Percentiles rank a stretch among this genome's conserved stretches.
These are phyloP conservation scores for Ramicandelaber brevisporus DNA, from an alignment of 192 early-diverging fungal genomes.

Conservation along the genomic window DNA sequence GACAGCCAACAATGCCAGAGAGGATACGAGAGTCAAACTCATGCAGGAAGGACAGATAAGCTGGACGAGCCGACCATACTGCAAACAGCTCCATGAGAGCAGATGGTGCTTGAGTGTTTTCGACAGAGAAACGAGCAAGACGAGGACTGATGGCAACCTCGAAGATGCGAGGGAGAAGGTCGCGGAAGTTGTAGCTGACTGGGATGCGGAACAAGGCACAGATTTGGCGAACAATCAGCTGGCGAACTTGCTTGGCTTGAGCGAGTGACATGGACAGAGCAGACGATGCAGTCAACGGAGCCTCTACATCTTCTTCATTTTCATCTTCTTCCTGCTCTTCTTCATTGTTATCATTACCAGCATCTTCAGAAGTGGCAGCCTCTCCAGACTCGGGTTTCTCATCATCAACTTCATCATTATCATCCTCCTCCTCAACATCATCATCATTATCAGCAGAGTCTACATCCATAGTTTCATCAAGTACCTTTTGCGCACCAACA, in stretches of 20 bases:
- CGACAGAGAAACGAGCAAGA: constrained; percentile 36
- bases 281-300: constrained; percentile 4
- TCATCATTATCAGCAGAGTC: constrained; percentile 5
- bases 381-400: constrained; percentile 2
- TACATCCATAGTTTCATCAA: constrained; percentile 13
- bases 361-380: constrained; percentile 1
- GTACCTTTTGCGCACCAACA: constrained; percentile 26
- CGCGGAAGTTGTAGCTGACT: constrained; percentile 40
- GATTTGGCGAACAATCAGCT: constrained; percentile 44
- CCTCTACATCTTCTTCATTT: constrained; percentile 3
- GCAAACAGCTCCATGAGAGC: constrained; percentile 48
- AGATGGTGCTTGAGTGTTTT: constrained; percentile 76
- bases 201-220: constrained; percentile 52
- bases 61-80: constrained; percentile 40
- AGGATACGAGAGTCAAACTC: constrained; percentile 34
- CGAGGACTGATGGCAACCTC: constrained; percentile 36
- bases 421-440: constrained; percentile 2
- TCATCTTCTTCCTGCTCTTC: constrained; percentile 1
- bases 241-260: constrained; percentile 19
- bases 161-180: constrained; percentile 56
- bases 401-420: constrained; percentile 2
- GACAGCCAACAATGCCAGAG: constrained; percentile 34
- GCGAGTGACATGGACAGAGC: constrained; percentile 7
- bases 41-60: constrained; percentile 38
- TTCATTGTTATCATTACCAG: not conserved